Evolutionary conservation across 1,284 basidiomycete genomes (phyloP).

Genomic region (Mrakiaceae sp.): DNA sequence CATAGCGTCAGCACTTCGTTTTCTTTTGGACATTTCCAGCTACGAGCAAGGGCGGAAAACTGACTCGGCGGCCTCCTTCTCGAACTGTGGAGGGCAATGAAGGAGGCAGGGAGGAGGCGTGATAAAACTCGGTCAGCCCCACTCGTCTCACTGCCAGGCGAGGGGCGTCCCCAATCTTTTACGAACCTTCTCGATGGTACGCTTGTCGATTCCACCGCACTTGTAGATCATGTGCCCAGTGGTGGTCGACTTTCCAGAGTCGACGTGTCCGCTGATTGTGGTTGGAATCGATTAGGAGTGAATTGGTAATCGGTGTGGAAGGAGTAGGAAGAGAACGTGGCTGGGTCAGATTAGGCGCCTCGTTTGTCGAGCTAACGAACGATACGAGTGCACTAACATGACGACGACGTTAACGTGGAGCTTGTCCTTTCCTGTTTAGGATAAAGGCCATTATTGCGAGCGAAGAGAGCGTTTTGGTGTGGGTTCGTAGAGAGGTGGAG

Average conservation of each 20-base stretch:
- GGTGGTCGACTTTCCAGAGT: constrained; percentile 96
- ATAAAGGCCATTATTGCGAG: not conserved
- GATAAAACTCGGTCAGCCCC: constrained; percentile 14
- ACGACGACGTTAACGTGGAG: constrained; percentile 36
- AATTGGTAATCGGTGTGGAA: not conserved
- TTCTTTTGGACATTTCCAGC: constrained; percentile 23
- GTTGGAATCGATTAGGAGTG: no score
- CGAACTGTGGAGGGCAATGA: constrained; percentile 46
- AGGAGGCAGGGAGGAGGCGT: not conserved
- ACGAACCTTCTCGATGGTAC: constrained; percentile 84
- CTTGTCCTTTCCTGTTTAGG: constrained; percentile 28
- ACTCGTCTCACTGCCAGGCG: no score
- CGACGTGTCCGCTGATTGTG: constrained; percentile 80
- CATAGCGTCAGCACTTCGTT: no score
- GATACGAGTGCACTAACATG: constrained; percentile 20
- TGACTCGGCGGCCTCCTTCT: constrained; percentile 97
- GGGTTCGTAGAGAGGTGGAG: not conserved
- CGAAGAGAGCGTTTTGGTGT: constrained; percentile 3
- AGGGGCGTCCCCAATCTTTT: no score
- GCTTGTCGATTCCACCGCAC: constrained; percentile 99
- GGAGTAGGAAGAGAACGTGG: constrained; percentile 12
- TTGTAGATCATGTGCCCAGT: constrained; percentile 99
- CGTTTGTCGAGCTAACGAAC: no score
- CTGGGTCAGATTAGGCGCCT: no score
- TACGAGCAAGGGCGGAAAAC: no score